A percentile compares a stretch with the other conserved stretches of the same genome.
Evolutionary conservation across 345 rosid species (phyloP).

Genomic region (Abelmoschus esculentus): DNA sequence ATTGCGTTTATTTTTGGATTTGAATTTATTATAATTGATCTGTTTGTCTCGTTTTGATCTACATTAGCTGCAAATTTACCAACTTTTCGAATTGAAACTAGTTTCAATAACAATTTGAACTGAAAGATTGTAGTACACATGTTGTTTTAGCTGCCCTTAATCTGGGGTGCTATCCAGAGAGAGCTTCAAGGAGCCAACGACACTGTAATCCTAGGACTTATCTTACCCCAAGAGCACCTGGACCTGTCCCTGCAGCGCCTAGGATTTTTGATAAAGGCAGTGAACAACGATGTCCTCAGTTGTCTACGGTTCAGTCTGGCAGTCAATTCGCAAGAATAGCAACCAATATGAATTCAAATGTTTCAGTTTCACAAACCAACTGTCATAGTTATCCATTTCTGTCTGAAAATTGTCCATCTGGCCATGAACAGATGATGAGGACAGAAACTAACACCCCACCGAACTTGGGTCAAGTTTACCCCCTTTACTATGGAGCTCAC

Average conservation of each 20-base stretch:
- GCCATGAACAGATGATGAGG: constrained; percentile 25
- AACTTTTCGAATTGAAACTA: no score
- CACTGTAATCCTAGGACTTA: constrained; percentile 75
- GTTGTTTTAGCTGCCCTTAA: background rate
- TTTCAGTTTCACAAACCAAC: constrained; percentile 22
- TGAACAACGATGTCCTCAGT: constrained; percentile 21
- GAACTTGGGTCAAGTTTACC: constrained; percentile 55
- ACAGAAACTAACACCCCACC: constrained; percentile 27
- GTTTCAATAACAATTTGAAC: no score
- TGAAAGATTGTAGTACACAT: background rate
- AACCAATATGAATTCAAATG: constrained; percentile 10
- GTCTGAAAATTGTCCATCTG: constrained; percentile 28
- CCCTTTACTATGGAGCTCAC: constrained; percentile 55
- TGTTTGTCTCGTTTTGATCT: no score
- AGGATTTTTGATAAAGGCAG: constrained; percentile 13
- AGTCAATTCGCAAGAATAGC: constrained; percentile 25
- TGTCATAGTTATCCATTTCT: constrained; percentile 28
- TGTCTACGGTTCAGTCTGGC: constrained; percentile 20
- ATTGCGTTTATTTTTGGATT: no score
- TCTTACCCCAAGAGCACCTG: constrained; percentile 59
- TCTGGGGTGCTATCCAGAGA: constrained; percentile 42
- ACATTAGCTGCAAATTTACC: no score
- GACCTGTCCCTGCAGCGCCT: constrained; percentile 34
- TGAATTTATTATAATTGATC: no score
- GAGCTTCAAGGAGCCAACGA: constrained; percentile 96